Base-by-base conservation (phyloP, 768 basidiomycete genomes). In the Gloeopeniophorella convolvens region DNA sequence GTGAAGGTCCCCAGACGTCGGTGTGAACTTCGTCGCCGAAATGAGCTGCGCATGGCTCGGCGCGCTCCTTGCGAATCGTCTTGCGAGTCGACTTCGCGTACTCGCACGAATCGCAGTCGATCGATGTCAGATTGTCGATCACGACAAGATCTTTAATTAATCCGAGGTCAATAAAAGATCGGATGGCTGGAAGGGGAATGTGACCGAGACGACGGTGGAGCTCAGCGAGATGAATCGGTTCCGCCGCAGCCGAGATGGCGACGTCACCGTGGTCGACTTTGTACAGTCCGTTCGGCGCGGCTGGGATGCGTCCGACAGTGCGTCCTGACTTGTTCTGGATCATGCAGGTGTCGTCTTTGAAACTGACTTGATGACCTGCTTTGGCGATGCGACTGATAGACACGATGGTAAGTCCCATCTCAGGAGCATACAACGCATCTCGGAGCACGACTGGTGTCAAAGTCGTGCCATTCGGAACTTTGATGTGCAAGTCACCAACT, bases 1-100 rank as follows among this genome's bases (percentile, higher is more conserved):
- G 43, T 0, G 58, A 49, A 0, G 59, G 59, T 0, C 59, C 59
- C 16, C 45, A 23, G 16, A 60, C 21, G 33, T 60, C 58, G 0
- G 49, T 3, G 24, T 52, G 53, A 2, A 60, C 18, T 1, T 34
- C 13, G 0, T 31, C 42, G 16, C 48, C 43, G 5, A 31, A 42
- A 6, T 21, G 28, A 0, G 27, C 3, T 9, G 60, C 50, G 1
- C 24, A 53, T 3, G 41, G 16, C 1, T 6, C 18, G 2, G 1
- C 12, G 2, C 24, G 34, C 11, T 45, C 34, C 2, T 45, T 45
- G 0, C n/a, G 23, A 24, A 45, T 45, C 1, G 9, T 3, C n/a
- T 45, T 45, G 24, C 34, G 16, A 2, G 33, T 45, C 3, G 10
- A 1, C 3, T 45, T 45, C 0, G 34, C 33, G 4, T 45, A 18